Evolutionary conservation across 2,329 filamentous ascomycete genomes (phyloP).

Genomic region (Chaetomiaceae sp.): DNA sequence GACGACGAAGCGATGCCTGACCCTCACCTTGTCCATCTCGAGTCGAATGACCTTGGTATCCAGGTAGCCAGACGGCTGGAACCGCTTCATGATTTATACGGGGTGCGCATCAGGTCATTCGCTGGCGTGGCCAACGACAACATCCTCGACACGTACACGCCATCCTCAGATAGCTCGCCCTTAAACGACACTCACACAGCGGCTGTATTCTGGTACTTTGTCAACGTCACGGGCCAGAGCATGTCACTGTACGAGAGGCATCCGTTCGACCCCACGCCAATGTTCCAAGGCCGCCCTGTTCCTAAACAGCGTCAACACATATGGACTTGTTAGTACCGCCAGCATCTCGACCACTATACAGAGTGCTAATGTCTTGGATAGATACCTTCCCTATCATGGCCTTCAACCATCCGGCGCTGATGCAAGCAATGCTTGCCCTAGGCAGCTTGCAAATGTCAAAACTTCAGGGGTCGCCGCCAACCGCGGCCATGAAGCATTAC

Average conservation of each 20-base stretch:
- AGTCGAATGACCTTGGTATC: constrained; percentile 39
- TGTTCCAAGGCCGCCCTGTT: constrained; percentile 58
- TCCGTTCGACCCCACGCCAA: constrained; percentile 64
- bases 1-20: constrained; percentile 52
- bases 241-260: constrained; percentile 86
- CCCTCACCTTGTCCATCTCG: constrained; percentile 34
- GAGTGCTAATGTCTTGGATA: constrained; percentile 29
- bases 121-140: constrained; percentile 45
- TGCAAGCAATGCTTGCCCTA: constrained; percentile 86
- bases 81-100: constrained; percentile 38
- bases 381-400: constrained; percentile 80
- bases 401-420: constrained; percentile 75
- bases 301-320: constrained; percentile 61
- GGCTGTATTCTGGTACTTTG: constrained; percentile 84
- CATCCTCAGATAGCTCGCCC: constrained; percentile 63
- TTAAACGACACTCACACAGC: constrained; percentile 76
- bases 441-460: constrained; percentile 85
- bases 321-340: constrained; percentile 53
- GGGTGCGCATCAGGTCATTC: constrained; percentile 47
- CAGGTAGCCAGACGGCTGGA: constrained; percentile 37
- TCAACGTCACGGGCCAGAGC: constrained; percentile 79
- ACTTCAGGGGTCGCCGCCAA: constrained; percentile 67
- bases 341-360: too few species aligned
- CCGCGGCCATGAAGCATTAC: constrained; percentile 86
- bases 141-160: constrained; percentile 61